Evolutionary conservation across 148 eudicot species (phyloP).

Genomic region (Fagopyrum esculentum): DNA sequence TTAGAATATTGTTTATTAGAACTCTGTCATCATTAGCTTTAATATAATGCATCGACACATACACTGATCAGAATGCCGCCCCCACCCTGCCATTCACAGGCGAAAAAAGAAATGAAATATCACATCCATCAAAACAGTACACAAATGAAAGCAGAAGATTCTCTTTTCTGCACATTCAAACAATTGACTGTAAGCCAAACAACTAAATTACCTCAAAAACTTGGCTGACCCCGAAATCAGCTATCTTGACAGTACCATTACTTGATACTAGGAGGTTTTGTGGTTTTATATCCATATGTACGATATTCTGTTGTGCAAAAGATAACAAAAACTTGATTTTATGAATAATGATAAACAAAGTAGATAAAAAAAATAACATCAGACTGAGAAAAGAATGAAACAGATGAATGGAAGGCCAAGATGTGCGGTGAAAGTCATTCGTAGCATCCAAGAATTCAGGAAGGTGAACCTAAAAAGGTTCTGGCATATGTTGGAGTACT

Average conservation of each 20-base stretch:
- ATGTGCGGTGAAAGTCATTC: too few species aligned
- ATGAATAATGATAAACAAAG: background rate
- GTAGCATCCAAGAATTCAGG: too few species aligned
- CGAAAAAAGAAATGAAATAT: background rate
- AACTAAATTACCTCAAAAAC: constrained; percentile 71
- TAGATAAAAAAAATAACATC: background rate
- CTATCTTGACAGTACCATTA: constrained; percentile 74
- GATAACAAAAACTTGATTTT: background rate
- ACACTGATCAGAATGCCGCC: too few species aligned
- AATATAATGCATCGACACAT: too few species aligned
- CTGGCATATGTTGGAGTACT: too few species aligned
- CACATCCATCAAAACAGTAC: background rate
- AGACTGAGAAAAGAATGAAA: too few species aligned
- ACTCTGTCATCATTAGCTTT: too few species aligned
- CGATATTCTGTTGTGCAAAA: constrained; percentile 54
- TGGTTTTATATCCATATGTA: constrained; percentile 94
- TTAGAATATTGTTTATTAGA: too few species aligned
- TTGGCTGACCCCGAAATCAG: constrained; percentile 98
- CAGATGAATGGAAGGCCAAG: too few species aligned
- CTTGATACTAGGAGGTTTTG: constrained; percentile 77
- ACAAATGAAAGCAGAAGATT: background rate
- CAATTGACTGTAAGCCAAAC: background rate
- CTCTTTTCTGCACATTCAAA: too few species aligned
- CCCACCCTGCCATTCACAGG: background rate
- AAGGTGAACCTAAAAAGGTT: too few species aligned